Conservation (phyloP, 805 yeast species). For the Candida silvicultrix region DNA sequence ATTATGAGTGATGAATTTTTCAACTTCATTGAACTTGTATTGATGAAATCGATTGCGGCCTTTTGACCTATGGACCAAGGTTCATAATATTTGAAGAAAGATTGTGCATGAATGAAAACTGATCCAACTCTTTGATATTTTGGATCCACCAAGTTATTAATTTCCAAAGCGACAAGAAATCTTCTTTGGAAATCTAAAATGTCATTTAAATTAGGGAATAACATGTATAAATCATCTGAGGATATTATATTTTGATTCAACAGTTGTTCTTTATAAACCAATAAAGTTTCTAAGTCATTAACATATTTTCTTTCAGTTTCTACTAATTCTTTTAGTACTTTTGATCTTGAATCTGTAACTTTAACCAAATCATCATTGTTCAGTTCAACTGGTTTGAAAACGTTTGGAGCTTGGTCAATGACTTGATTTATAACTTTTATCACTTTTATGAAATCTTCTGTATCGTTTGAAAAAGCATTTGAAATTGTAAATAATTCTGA, state of each 20-base stretch:
- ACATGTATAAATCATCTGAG: slow-evolving; percentile 69
- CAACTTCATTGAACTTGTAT: slow-evolving; percentile 50
- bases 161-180: slow-evolving; percentile 81
- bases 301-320: slow-evolving; percentile 92
- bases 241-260: slow-evolving; percentile 60
- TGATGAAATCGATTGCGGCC: slow-evolving; percentile 77
- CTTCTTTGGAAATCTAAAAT: slow-evolving; percentile 90
- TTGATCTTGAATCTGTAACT: slow-evolving; percentile 53
- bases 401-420: slow-evolving; percentile 44
- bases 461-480: slow-evolving; percentile 77
- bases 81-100: slow-evolving; percentile 83
- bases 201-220: slow-evolving; percentile 80
- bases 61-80: slow-evolving; percentile 92
- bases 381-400: slow-evolving; percentile 27
- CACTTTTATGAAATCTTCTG: slow-evolving; percentile 71
- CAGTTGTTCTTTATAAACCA: slow-evolving; percentile 62
- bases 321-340: slow-evolving; percentile 77
- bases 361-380: slow-evolving; percentile 22
- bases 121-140: slow-evolving; percentile 84
- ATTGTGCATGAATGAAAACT: slow-evolving; percentile 77
- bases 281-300: slow-evolving; percentile 76
- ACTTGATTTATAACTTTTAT: slow-evolving; percentile 65
- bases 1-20: slow-evolving; percentile 50
- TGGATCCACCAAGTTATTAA: slow-evolving; percentile 70
- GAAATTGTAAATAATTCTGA: slow-evolving; percentile 85